A percentile compares a stretch with the other conserved stretches of the same genome.
These are phyloP conservation scores for Colletotrichum sidae DNA, from an alignment of 2,329 filamentous ascomycete genomes.

Conservation along the genomic window DNA sequence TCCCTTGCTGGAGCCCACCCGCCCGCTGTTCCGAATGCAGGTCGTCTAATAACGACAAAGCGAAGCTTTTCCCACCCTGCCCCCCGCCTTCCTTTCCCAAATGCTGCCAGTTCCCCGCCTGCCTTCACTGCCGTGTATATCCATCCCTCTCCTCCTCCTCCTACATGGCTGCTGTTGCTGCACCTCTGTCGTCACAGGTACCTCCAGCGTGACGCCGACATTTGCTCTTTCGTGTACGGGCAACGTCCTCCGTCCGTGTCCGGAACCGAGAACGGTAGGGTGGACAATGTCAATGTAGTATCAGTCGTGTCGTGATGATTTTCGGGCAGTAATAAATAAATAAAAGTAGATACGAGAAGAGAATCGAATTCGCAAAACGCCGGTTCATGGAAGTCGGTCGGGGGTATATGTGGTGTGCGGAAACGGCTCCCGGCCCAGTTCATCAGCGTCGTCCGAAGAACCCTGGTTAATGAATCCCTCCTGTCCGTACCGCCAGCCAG, in stretches of 20 bases:
- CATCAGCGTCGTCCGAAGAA: no score
- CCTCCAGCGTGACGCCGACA: no score
- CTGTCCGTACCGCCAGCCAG: background rate
- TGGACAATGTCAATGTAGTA: background rate
- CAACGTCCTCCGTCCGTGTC: background rate
- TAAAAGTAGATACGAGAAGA: slow-evolving; percentile 30
- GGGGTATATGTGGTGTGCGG: slow-evolving; percentile 17
- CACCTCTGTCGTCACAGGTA: no score
- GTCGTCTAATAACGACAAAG: slow-evolving; percentile 36
- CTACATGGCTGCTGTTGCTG: no score
- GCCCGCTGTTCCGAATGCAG: background rate
- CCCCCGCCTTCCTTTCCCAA: background rate
- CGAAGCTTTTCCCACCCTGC: slow-evolving; percentile 1
- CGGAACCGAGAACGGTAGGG: background rate
- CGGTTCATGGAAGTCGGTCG: slow-evolving; percentile 25
- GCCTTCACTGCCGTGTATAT: background rate
- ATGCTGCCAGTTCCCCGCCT: slow-evolving; percentile 4
- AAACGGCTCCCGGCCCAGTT: slow-evolving; percentile 9
- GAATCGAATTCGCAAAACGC: slow-evolving; percentile 35
- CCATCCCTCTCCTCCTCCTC: no score
- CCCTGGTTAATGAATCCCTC: background rate
- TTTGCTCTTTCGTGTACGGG: background rate
- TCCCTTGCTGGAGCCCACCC: slow-evolving; percentile 1
- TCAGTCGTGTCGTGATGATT: background rate
- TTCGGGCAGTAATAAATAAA: background rate